A percentile compares a stretch with the other conserved stretches of the same genome.
These are phyloP conservation scores for Backusella morwellensis DNA, from an alignment of 192 early-diverging fungal species.

Conservation along the genomic window DNA sequence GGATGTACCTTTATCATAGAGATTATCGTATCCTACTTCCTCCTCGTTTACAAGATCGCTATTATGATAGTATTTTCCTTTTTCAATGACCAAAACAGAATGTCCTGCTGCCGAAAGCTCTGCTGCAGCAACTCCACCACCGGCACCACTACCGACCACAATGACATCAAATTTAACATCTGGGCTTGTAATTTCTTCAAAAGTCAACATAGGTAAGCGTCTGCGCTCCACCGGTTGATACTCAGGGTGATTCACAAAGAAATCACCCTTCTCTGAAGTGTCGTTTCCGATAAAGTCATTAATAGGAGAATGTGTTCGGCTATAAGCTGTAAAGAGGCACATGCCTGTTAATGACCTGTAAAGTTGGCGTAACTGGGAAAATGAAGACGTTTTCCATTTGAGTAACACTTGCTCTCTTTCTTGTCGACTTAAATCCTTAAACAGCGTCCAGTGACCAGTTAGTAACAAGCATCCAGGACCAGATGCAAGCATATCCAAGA, in stretches of 20 bases:
- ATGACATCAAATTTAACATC: constrained; percentile 58
- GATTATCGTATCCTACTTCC: constrained; percentile 34
- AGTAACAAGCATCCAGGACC: constrained; percentile 31
- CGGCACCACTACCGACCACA: constrained; percentile 67
- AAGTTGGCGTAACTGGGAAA: constrained; percentile 29
- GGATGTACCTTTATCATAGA: constrained; percentile 51
- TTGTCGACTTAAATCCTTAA: constrained; percentile 25
- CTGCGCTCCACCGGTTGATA: constrained; percentile 6
- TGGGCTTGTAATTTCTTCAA: neutral
- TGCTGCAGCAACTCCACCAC: constrained; percentile 62
- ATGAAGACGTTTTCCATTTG: constrained; percentile 22
- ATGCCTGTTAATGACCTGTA: constrained; percentile 30
- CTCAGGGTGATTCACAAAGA: neutral
- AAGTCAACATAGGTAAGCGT: neutral
- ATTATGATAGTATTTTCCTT: constrained; percentile 58
- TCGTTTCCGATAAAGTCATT: constrained; percentile 49
- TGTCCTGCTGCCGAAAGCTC: constrained; percentile 61
- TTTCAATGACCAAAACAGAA: constrained; percentile 70
- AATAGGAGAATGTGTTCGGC: neutral
- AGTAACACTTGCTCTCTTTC: constrained; percentile 33
- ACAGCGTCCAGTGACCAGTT: constrained; percentile 23
- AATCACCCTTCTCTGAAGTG: constrained; percentile 39
- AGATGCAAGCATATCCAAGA: constrained; percentile 36
- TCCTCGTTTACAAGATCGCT: constrained; percentile 51
- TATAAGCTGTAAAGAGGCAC: constrained; percentile 22